These are phyloP conservation scores for Kockovaella imperatae DNA, from an alignment of 768 basidiomycete species.

Conservation along the genomic window DNA sequence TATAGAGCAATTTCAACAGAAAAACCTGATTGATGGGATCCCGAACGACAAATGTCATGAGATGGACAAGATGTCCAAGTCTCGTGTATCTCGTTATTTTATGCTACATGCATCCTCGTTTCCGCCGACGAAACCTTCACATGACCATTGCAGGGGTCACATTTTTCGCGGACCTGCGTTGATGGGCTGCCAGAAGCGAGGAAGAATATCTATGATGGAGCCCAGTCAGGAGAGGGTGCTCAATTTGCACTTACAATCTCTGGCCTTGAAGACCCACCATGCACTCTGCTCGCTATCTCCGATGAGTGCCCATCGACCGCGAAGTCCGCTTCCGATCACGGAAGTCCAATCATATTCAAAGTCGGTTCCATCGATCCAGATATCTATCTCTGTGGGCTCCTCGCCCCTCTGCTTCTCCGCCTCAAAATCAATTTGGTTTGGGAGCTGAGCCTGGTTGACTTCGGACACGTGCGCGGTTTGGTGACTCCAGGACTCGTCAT, in stretches of 20 bases:
- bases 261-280: constrained; percentile 16
- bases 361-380: constrained; percentile 8
- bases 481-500: constrained; percentile 25
- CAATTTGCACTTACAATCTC: constrained; percentile 12
- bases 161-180: not conserved
- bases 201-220: constrained; percentile 13
- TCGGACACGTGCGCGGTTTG: constrained; percentile 4
- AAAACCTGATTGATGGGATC: no score
- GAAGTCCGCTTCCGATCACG: constrained; percentile 10
- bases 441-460: not conserved
- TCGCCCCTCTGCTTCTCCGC: constrained; percentile 17
- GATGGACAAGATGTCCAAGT: no score
- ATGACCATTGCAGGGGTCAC: no score
- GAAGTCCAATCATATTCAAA: not conserved
- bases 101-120: no score
- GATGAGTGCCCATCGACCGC: constrained; percentile 18
- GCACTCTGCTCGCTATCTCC: not conserved
- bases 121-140: no score
- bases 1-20: no score
- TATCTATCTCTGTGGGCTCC: constrained; percentile 13
- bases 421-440: constrained; percentile 6
- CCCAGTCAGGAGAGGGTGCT: constrained; percentile 2
- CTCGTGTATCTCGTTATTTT: no score
- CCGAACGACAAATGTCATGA: no score
- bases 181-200: constrained; percentile 18